These are phyloP conservation scores for Coemansia sp. DNA, from an alignment of 192 early-diverging fungal species.

Conservation along the genomic window DNA sequence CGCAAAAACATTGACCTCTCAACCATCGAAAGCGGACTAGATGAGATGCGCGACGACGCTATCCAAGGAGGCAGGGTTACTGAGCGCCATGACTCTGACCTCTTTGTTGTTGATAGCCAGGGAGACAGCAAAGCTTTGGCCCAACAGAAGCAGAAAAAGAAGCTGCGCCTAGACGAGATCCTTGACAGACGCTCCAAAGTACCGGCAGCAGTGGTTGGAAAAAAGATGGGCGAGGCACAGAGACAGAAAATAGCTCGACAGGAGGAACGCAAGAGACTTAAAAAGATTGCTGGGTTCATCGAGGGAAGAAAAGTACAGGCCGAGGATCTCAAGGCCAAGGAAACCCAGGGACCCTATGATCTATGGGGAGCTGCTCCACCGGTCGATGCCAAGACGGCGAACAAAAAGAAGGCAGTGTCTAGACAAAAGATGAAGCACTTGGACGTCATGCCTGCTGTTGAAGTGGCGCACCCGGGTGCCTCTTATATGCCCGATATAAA, in stretches of 20 bases:
- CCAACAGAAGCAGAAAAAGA: conserved; percentile 21
- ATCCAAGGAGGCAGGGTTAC: conserved; percentile 33
- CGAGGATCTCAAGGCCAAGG: conserved; percentile 8
- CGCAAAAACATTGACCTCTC: conserved; percentile 85
- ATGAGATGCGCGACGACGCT: conserved; percentile 69
- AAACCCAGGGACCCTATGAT: conserved; percentile 12
- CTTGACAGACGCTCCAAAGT: conserved; percentile 69
- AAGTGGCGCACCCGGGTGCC: conserved; percentile 74
- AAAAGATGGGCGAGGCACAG: conserved; percentile 25
- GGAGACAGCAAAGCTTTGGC: conserved; percentile 19
- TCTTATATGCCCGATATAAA: conserved; percentile 86
- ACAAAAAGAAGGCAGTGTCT: conserved; percentile 10
- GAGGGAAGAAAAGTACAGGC: conserved; percentile 7
- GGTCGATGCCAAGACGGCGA: background rate
- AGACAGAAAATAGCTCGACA: conserved; percentile 20
- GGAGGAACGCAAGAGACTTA: conserved; percentile 14
- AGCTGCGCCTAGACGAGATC: conserved; percentile 82
- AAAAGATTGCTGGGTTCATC: conserved; percentile 25
- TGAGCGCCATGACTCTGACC: conserved; percentile 19
- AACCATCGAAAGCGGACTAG: conserved; percentile 73
- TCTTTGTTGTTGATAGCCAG: conserved; percentile 20
- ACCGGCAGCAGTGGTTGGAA: conserved; percentile 15
- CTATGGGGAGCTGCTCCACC: conserved; percentile 25
- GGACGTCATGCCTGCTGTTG: conserved; percentile 59
- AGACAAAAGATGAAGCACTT: conserved; percentile 23